Percentiles rank a stretch among this genome's conserved stretches.
Conservation (phyloP, 257 asterid genomes). For the Lithospermum erythrorhizon region DNA sequence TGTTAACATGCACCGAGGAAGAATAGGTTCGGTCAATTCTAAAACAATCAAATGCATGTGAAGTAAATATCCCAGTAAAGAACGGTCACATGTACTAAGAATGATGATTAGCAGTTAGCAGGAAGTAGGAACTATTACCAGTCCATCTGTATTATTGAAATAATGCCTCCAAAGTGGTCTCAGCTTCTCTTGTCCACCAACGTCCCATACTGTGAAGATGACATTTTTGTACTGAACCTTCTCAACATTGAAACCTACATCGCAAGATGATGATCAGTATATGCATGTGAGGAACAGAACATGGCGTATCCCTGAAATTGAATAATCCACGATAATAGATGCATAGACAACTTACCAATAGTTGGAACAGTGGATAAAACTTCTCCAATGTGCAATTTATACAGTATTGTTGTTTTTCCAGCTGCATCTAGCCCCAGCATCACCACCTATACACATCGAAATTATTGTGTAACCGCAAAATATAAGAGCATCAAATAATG, state of each 20-base stretch:
- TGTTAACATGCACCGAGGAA: neutral
- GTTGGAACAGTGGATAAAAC: constrained; percentile 97
- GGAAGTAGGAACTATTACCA: constrained; percentile 36
- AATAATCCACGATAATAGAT: neutral
- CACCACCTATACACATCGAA: constrained; percentile 54
- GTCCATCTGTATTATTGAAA: constrained; percentile 87
- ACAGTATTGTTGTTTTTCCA: constrained; percentile 96
- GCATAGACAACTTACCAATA: constrained; percentile 46
- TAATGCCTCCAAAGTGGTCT: constrained; percentile 99
- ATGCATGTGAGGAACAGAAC: neutral
- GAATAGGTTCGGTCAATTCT: no score
- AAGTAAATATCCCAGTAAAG: neutral
- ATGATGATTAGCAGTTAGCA: constrained; percentile 4
- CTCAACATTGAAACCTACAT: constrained; percentile 93
- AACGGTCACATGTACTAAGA: neutral
- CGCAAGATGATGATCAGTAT: constrained; percentile 4
- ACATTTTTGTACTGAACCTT: constrained; percentile 94
- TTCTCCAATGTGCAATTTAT: constrained; percentile 97
- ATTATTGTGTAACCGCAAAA: neutral
- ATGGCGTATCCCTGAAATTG: neutral
- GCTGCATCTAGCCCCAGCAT: constrained; percentile 99
- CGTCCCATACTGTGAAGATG: constrained; percentile 95
- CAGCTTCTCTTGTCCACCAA: constrained; percentile 90
- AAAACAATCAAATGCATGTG: neutral
- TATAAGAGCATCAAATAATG: neutral